Evolutionary conservation across 495 filamentous ascomycete genomes (phyloP), one percentile per base, ranked within the genome.

Genomic region (Venustampulla echinocandica): DNA sequence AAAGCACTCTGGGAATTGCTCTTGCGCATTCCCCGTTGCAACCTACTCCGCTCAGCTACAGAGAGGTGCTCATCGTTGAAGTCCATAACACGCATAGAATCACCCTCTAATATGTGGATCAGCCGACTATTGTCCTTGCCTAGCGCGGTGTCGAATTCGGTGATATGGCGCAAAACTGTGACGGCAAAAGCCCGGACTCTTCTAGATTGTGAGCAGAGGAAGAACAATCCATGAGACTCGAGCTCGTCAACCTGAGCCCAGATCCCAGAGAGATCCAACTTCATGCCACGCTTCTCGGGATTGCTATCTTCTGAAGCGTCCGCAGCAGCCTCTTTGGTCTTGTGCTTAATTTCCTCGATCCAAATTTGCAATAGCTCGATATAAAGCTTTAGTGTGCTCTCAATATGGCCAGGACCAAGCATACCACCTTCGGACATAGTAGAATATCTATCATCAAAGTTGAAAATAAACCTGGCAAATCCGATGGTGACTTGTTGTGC

Each of bases 401-500:
- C 93, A 41, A 98, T 95, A 59, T 98, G 93, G 9, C 81, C 86
- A 19, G 88, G 81, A 4, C 92, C 92, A 19, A 98, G 77, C 86
- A 99, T 90, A 2, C 93, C 92, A 34, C 95, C 89, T 56, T 97
- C 93, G 7, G 90, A 94, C 84, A 95, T 95, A 17, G 92, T 97
- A 1, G 90, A 87, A 63, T 96, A 96, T 21, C 87, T 82, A 52
- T 90, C 87, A 64, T 99, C 93, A 59, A 96, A 97, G 44, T 87
- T 93, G 69, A 99, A 96, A 24, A 98, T 97, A 54, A 97, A 98
- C 30, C 89, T 70, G 13, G 90, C 85, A 67, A 97, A 98, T 3
- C 93, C 89, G 59, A 95, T 93, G 1, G 90, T 96, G 18, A 98
- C 90, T 62, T 89, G 87, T 56, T 97, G 90, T 1, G 92, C 90